Conservation (phyloP, 257 asterid genomes). For the Prunella vulgaris region DNA sequence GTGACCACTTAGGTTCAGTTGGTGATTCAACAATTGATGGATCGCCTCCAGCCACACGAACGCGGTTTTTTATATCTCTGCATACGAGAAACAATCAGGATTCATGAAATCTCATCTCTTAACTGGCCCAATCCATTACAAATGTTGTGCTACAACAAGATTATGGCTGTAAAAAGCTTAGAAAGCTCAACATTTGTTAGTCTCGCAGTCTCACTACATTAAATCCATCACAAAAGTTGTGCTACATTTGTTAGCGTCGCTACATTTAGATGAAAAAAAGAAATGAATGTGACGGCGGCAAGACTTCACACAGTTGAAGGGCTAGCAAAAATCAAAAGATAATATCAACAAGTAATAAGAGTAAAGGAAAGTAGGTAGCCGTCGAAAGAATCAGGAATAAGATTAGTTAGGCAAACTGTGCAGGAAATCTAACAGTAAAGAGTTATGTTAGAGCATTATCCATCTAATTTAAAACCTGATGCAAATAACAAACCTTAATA, state of each 20-base stretch:
- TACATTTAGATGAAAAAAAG: not conserved
- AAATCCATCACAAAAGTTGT: no score
- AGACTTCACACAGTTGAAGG: not conserved
- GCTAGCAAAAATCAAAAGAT: not conserved
- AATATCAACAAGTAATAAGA: not conserved
- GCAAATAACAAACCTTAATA: conserved; percentile 1
- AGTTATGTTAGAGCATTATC: not conserved
- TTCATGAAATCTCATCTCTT: not conserved
- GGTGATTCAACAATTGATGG: conserved; percentile 74
- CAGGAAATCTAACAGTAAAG: no score
- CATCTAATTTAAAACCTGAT: conserved; percentile 4
- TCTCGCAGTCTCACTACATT: conserved; percentile 12
- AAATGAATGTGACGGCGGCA: not conserved
- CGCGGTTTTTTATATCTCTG: conserved; percentile 58
- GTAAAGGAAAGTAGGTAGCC: not conserved
- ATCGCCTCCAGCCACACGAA: conserved; percentile 95
- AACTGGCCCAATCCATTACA: not conserved
- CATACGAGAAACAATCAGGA: not conserved
- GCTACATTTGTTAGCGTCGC: no score
- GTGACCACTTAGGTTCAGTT: conserved; percentile 97
- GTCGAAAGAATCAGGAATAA: not conserved
- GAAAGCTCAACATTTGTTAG: not conserved
- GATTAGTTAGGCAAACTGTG: not conserved
- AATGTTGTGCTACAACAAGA: not conserved
- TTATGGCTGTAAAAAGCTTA: not conserved